phyloP scores from a whole-genome alignment of 352 stramenopile species.

The Globisporangium paddicum region DNA sequence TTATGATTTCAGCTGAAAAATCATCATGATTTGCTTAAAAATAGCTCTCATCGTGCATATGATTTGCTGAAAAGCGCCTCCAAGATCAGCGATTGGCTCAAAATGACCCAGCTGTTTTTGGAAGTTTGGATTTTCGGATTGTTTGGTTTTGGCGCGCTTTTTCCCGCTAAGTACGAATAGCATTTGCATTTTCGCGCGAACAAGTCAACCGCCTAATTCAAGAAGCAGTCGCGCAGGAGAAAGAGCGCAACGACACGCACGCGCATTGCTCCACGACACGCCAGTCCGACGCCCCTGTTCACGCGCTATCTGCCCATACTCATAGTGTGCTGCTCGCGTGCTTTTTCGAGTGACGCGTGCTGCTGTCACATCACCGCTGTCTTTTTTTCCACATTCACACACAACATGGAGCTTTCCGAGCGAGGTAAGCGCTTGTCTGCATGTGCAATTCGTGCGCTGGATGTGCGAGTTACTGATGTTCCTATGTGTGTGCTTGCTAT shows the following conservation, averaged over 20 bases:
- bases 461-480: too few relatives aligned
- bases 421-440: constrained; percentile 6
- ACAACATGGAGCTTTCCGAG: constrained; percentile 9
- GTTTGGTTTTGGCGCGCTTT: constrained; percentile 32
- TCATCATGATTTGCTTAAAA: too few relatives aligned
- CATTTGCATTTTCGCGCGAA: neutral
- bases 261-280: too few relatives aligned
- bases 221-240: neutral
- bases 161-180: constrained; percentile 18
- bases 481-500: constrained; percentile 4
- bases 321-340: neutral
- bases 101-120: neutral
- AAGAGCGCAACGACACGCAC: neutral
- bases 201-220: neutral
- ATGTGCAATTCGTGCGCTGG: neutral
- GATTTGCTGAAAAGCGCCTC: too few relatives aligned
- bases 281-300: neutral
- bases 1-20: too few relatives aligned
- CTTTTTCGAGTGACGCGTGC: neutral
- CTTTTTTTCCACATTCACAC: neutral
- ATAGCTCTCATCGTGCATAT: too few relatives aligned
- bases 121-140: constrained; percentile 6
- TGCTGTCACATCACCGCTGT: neutral
- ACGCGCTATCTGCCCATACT: neutral
- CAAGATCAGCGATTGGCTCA: too few relatives aligned